Evolutionary conservation across 2,329 filamentous ascomycete species (phyloP).

Genomic region (Trichophyton verrucosum): DNA sequence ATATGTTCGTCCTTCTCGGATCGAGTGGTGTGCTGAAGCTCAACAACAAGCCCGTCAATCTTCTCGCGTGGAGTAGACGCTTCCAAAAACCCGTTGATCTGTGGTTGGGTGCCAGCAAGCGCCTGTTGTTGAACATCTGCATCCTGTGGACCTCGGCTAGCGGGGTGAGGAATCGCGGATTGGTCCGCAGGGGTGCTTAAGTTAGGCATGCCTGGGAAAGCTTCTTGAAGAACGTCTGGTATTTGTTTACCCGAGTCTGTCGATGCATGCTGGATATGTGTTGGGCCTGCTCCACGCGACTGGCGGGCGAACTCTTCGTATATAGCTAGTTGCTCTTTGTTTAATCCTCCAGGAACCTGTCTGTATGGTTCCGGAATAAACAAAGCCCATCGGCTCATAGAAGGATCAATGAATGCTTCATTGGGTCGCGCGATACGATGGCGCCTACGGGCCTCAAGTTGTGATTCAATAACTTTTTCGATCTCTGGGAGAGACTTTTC

Average conservation of each 20-base stretch:
- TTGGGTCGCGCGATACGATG: slow-evolving; percentile 64
- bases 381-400: slow-evolving; percentile 79
- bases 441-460: slow-evolving; percentile 63
- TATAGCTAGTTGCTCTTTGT: slow-evolving; percentile 83
- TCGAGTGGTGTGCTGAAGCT: slow-evolving; percentile 45
- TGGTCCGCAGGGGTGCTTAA: slow-evolving; percentile 51
- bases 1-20: slow-evolving; percentile 47
- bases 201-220: slow-evolving; percentile 47
- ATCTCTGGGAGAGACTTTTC: slow-evolving; percentile 89
- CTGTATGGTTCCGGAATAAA: slow-evolving; percentile 92
- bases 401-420: slow-evolving; percentile 71
- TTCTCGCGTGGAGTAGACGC: slow-evolving; percentile 41
- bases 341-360: slow-evolving; percentile 68
- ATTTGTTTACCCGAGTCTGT: slow-evolving; percentile 49
- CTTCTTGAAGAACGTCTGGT: slow-evolving; percentile 50
- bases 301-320: slow-evolving; percentile 94
- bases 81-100: slow-evolving; percentile 51
- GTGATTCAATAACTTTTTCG: slow-evolving; percentile 76
- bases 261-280: slow-evolving; percentile 43
- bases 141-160: slow-evolving; percentile 40
- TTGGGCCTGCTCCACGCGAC: slow-evolving; percentile 50
- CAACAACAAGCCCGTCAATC: slow-evolving; percentile 42
- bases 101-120: slow-evolving; percentile 32
- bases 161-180: slow-evolving; percentile 48
- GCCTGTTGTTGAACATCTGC: slow-evolving; percentile 28